phyloP scores from a whole-genome alignment of 75 land plant genomes.

The Cryptomeria japonica region DNA sequence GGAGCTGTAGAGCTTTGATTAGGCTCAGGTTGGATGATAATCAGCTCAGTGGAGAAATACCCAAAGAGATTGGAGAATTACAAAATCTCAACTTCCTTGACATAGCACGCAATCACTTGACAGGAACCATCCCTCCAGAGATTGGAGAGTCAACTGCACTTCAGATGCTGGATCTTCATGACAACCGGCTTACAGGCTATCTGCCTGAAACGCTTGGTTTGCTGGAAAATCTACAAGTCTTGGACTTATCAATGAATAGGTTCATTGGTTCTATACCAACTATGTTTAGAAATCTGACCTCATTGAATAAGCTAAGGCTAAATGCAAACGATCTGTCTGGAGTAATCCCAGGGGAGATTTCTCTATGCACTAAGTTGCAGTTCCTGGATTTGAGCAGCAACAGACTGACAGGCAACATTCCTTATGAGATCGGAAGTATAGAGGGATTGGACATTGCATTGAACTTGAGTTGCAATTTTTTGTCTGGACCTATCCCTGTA shows the following conservation, averaged over 20 bases:
- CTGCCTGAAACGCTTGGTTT: conserved; percentile 30
- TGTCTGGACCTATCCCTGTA: conserved; percentile 38
- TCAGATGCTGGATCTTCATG: conserved; percentile 30
- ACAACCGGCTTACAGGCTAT: conserved; percentile 27
- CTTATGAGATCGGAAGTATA: conserved; percentile 33
- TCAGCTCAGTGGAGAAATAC: conserved; percentile 34
- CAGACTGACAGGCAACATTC: conserved; percentile 33
- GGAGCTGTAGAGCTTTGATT: conserved; percentile 25
- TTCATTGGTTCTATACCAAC: conserved; percentile 58
- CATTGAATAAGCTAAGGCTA: conserved; percentile 32
- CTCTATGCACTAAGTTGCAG: conserved; percentile 35
- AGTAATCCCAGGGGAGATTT: conserved; percentile 54
- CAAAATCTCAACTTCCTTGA: conserved; percentile 38
- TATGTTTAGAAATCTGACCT: conserved; percentile 22
- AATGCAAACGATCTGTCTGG: conserved; percentile 55
- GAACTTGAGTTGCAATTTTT: conserved; percentile 34
- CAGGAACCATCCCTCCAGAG: conserved; percentile 32
- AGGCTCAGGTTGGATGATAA: conserved; percentile 47
- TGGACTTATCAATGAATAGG: conserved; percentile 56
- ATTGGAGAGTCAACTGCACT: conserved; percentile 32
- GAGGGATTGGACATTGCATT: conserved; percentile 28
- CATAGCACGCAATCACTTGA: conserved; percentile 32
- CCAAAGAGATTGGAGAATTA: conserved; percentile 33
- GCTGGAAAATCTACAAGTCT: conserved; percentile 30
- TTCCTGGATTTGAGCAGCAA: conserved; percentile 57